These are phyloP conservation scores for Scheffersomyces amazonensis DNA, from an alignment of 805 yeast species.

Conservation along the genomic window DNA sequence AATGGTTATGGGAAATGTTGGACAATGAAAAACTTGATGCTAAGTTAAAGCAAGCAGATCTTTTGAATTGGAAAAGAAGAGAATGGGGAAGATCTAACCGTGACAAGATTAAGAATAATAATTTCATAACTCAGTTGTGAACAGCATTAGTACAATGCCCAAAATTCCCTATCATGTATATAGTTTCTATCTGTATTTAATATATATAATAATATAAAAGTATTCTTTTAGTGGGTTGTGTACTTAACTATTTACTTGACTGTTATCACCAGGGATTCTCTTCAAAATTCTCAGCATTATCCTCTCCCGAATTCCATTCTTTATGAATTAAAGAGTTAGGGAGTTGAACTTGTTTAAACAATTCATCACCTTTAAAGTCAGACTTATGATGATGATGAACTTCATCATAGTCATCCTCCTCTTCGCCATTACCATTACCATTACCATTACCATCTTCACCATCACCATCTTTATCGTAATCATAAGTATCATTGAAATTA, in stretches of 20 bases:
- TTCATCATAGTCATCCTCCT: slow-evolving; percentile 2
- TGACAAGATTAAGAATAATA: slow-evolving; percentile 68
- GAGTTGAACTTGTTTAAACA: slow-evolving; percentile 45
- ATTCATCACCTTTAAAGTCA: slow-evolving; percentile 42
- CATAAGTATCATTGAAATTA: slow-evolving; percentile 30
- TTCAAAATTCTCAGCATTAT: slow-evolving; percentile 43
- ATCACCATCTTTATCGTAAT: slow-evolving; percentile 19
- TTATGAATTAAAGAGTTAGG: slow-evolving; percentile 53
- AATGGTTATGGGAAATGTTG: slow-evolving; percentile 87
- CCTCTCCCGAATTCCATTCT: slow-evolving; percentile 38
- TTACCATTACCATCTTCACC: slow-evolving; percentile 20
- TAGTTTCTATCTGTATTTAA: no score
- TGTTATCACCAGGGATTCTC: slow-evolving; percentile 65
- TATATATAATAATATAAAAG: no score
- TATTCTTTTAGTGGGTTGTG: no score
- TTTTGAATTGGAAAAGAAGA: slow-evolving; percentile 63
- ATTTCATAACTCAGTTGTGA: slow-evolving; percentile 65
- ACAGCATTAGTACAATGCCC: no score
- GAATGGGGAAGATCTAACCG: slow-evolving; percentile 68
- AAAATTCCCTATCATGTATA: no score
- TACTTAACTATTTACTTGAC: no score
- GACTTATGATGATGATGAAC: background rate
- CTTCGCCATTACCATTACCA: slow-evolving; percentile 16
- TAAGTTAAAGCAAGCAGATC: slow-evolving; percentile 56
- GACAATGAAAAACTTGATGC: slow-evolving; percentile 62